Evolutionary conservation across 2,329 filamentous ascomycete genomes (phyloP).

Genomic region (Coleophoma eucalyptorum): DNA sequence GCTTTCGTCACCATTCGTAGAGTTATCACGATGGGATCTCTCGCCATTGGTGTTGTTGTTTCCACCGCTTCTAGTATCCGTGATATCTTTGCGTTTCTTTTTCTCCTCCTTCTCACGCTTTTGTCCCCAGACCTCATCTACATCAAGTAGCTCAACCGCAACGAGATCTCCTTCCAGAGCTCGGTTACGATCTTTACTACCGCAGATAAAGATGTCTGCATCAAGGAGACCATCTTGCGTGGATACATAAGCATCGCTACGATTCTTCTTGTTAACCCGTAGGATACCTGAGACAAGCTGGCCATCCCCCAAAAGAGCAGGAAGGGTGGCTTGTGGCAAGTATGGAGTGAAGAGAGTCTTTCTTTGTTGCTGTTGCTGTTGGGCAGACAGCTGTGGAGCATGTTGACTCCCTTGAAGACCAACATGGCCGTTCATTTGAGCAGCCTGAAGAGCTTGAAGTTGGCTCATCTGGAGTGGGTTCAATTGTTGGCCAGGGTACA

Average conservation of each 20-base stretch:
- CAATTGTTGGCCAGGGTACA: conserved; percentile 81
- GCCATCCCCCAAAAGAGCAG: conserved; percentile 84
- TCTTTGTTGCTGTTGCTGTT: conserved; percentile 83
- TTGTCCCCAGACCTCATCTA: conserved; percentile 97
- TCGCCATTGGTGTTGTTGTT: conserved; percentile 70
- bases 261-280: conserved; percentile 99
- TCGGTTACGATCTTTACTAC: conserved; percentile 97
- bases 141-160: conserved; percentile 91
- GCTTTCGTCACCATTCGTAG: conserved; percentile 58
- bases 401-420: conserved; percentile 69
- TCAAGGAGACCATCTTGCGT: conserved; percentile 84
- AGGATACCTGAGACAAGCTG: conserved; percentile 95
- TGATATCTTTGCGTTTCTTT: conserved; percentile 99
- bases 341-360: conserved; percentile 99
- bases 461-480: conserved; percentile 87
- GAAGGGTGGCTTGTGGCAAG: conserved; percentile 88
- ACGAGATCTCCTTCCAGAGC: conserved; percentile 95
- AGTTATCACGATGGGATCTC: conserved; percentile 47
- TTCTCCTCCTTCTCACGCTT: conserved; percentile 99
- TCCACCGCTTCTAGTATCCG: conserved; percentile 78
- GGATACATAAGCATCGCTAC: conserved; percentile 96
- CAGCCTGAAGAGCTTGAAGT: conserved; percentile 87
- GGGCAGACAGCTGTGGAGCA: conserved; percentile 59
- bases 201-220: conserved; percentile 98
- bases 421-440: conserved; percentile 76